Evolutionary conservation across 208 protist species (phyloP).

Genomic region (Leishmania lainsoni): DNA sequence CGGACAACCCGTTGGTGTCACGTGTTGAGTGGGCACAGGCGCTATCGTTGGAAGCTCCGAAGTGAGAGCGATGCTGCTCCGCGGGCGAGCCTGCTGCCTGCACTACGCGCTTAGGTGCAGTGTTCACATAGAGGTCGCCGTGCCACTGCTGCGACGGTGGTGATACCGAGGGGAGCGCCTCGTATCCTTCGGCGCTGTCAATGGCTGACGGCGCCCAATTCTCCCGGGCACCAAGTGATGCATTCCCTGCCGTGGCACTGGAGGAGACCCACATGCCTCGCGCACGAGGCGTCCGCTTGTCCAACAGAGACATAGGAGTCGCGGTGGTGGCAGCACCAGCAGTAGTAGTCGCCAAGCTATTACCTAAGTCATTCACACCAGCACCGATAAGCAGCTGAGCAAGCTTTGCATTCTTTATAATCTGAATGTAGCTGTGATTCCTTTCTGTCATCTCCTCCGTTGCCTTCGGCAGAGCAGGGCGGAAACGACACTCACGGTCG

Average conservation of each 20-base stretch:
- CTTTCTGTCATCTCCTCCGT: constrained; percentile 12
- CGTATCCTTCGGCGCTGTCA: not conserved
- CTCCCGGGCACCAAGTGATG: not conserved
- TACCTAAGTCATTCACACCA: not conserved
- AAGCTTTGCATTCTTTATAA: constrained; percentile 9
- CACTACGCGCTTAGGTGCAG: not conserved
- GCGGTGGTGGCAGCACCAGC: not conserved
- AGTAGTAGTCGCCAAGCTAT: not conserved
- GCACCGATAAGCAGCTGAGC: not conserved
- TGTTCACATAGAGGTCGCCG: not conserved
- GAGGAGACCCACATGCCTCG: not conserved
- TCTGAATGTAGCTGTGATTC: constrained; percentile 6
- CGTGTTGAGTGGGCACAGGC: not conserved
- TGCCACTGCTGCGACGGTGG: not conserved
- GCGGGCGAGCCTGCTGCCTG: not conserved
- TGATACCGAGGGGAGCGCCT: not conserved
- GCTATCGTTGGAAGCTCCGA: not conserved
- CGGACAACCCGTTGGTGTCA: not conserved
- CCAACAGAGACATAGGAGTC: not conserved
- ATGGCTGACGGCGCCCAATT: not conserved
- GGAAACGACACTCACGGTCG: constrained; percentile 20
- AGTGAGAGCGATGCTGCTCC: not conserved
- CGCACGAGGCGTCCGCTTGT: not conserved
- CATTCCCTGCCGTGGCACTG: not conserved
- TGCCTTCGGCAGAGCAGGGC: constrained; percentile 14